phyloP scores from a whole-genome alignment of 306 rosid genomes.

The Vigna mungo region DNA sequence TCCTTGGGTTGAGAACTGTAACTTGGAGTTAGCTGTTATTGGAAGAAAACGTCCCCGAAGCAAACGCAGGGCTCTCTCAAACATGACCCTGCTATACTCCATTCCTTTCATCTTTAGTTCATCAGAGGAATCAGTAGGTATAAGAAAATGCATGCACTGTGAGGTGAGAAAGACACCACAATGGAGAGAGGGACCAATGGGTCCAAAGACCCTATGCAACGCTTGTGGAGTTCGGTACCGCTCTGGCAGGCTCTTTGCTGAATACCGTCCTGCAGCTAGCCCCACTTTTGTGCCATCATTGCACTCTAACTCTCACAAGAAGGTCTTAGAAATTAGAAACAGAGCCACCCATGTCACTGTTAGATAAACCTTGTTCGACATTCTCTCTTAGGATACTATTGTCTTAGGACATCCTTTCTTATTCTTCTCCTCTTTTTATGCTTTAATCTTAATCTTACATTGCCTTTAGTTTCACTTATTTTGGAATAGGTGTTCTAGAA shows the following conservation, averaged over 20 bases:
- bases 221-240: slow-evolving; percentile 53
- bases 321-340: slow-evolving; percentile 40
- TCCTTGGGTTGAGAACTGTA: slow-evolving; percentile 53
- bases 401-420: slow-evolving; percentile 26
- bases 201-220: too few species aligned
- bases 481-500: too few species aligned
- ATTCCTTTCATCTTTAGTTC: slow-evolving; percentile 42
- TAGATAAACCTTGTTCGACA: slow-evolving; percentile 34
- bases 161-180: slow-evolving; percentile 42
- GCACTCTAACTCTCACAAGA: slow-evolving; percentile 52
- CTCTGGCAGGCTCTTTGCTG: slow-evolving; percentile 50
- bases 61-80: slow-evolving; percentile 57
- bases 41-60: slow-evolving; percentile 59
- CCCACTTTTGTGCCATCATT: slow-evolving; percentile 44
- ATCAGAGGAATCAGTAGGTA: slow-evolving; percentile 18
- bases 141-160: slow-evolving; percentile 45
- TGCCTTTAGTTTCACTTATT: too few species aligned
- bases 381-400: slow-evolving; percentile 40
- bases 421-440: slow-evolving; percentile 6
- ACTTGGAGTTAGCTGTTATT: slow-evolving; percentile 38
- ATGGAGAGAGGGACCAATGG: slow-evolving; percentile 52
- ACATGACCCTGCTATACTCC: slow-evolving; percentile 36
- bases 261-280: slow-evolving; percentile 51
- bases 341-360: slow-evolving; percentile 14
- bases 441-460: slow-evolving; percentile 22